Conservation (phyloP, 1,284 basidiomycete genomes). For the Ceratobasidium sp. region DNA sequence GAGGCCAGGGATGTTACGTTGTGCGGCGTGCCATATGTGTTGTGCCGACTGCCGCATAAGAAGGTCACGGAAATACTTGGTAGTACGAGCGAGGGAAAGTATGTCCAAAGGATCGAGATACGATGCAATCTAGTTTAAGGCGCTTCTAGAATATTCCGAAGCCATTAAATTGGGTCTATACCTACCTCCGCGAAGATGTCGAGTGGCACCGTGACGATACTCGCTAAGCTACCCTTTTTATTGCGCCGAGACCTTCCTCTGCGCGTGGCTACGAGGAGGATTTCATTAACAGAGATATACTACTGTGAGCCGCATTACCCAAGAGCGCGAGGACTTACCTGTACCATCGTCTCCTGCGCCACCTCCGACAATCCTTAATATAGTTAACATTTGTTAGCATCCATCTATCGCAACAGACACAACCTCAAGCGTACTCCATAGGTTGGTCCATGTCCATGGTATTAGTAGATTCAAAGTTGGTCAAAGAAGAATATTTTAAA, state of each 20-base stretch:
- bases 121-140: conserved; percentile 4
- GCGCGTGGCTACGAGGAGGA: too few relatives aligned
- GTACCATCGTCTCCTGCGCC: background rate
- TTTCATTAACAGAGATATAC: background rate
- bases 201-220: conserved; percentile 15
- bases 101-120: conserved; percentile 16
- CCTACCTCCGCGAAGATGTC: conserved; percentile 24
- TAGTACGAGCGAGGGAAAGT: conserved; percentile 17
- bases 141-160: background rate
- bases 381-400: too few relatives aligned
- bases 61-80: conserved; percentile 17
- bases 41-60: conserved; percentile 1
- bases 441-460: background rate
- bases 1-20: conserved; percentile 16
- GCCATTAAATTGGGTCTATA: background rate
- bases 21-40: conserved; percentile 14
- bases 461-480: background rate
- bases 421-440: background rate
- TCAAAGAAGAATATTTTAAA: background rate
- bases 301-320: background rate
- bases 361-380: too few relatives aligned
- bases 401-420: too few relatives aligned
- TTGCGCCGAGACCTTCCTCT: background rate
- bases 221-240: background rate
- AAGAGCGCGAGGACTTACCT: background rate